Conservation (phyloP, 345 rosid species). For the Eucalyptus lansdowneana region DNA sequence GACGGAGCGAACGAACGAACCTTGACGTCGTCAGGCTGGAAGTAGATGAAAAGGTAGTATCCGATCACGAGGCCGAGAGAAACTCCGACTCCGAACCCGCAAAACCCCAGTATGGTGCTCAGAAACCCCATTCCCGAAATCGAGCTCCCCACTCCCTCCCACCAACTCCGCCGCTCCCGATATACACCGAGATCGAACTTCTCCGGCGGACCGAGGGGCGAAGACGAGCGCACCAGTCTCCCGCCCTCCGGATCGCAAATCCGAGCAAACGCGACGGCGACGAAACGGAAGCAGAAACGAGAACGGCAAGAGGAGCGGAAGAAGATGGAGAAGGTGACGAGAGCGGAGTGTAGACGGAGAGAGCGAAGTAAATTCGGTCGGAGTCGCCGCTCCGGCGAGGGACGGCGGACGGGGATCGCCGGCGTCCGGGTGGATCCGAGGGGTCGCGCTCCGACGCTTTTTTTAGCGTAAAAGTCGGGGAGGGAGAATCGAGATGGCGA, state of each 20-base stretch:
- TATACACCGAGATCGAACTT: neutral
- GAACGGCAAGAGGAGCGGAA: neutral
- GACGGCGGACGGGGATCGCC: neutral
- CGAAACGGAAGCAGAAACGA: neutral
- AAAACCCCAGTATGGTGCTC: constrained; percentile 60
- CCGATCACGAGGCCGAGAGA: constrained; percentile 69
- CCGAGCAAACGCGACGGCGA: neutral
- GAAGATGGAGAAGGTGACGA: neutral
- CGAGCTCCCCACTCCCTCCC: neutral
- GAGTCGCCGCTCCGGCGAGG: neutral
- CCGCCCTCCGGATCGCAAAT: neutral
- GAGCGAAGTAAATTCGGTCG: neutral
- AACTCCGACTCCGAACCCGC: constrained; percentile 85
- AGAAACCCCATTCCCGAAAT: constrained; percentile 49
- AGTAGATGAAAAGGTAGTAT: constrained; percentile 64
- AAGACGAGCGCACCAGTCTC: neutral
- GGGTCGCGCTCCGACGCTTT: neutral
- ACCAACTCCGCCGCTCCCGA: neutral
- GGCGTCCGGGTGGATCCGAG: neutral
- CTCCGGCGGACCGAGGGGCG: neutral
- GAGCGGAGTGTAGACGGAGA: neutral
- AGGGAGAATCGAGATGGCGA: neutral
- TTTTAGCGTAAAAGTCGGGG: neutral
- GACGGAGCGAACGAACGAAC: neutral
- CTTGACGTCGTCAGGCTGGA: constrained; percentile 70